Conservation (phyloP, 2,329 filamentous ascomycete genomes). For the Colletotrichum spinosum region DNA sequence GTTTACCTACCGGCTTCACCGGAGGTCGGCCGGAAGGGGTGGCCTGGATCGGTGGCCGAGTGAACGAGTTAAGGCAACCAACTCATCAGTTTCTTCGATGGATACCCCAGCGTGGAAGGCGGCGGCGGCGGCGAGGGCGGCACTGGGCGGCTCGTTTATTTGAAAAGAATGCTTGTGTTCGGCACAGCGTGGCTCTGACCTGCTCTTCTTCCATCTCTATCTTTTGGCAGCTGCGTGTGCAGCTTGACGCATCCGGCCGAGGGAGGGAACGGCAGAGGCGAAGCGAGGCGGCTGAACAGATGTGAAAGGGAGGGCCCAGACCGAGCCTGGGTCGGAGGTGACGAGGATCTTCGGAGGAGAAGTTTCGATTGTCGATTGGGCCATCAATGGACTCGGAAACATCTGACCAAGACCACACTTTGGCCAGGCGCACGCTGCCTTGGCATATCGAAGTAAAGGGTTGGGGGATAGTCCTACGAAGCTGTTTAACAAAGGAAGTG, state of each 20-base stretch:
- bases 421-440: no score
- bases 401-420: no score
- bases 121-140: neutral
- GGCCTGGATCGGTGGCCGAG: neutral
- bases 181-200: neutral
- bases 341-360: no score
- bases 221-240: slow-evolving; percentile 5
- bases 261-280: neutral
- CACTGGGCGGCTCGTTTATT: neutral
- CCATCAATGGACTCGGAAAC: no score
- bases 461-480: no score
- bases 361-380: no score
- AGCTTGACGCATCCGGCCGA: slow-evolving; percentile 28
- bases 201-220: neutral
- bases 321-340: no score
- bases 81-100: neutral
- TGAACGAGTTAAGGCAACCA: neutral
- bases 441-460: no score
- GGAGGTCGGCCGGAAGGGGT: neutral
- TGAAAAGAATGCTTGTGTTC: neutral
- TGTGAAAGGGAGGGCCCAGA: slow-evolving; percentile 1
- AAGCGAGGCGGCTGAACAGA: neutral
- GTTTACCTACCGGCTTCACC: no score
- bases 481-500: no score
- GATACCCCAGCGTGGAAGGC: no score